Evolutionary conservation across 768 basidiomycete species (phyloP).

Genomic region (Calvatia gigantea): DNA sequence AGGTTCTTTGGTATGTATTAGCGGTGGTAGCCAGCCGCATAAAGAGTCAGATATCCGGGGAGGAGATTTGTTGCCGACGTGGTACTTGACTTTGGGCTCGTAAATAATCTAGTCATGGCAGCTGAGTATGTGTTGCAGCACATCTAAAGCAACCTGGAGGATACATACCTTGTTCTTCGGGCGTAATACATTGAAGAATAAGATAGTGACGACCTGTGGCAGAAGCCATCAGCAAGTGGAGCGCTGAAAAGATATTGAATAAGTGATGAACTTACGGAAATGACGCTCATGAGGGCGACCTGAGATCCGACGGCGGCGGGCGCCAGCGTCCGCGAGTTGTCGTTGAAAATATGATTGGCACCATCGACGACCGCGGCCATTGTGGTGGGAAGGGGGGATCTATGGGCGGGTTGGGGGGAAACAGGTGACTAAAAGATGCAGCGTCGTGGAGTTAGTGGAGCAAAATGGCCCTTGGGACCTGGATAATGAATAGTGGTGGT

Average conservation of each 20-base stretch:
- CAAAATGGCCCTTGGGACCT: neutral
- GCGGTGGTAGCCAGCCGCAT: constrained; percentile 87
- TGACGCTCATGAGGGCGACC: constrained; percentile 64
- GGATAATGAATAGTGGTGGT: neutral
- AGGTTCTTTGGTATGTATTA: constrained; percentile 81
- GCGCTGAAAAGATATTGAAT: neutral
- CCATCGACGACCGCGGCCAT: constrained; percentile 35
- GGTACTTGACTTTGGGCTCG: constrained; percentile 93
- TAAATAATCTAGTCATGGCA: constrained; percentile 70
- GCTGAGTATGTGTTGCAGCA: neutral
- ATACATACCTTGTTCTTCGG: constrained; percentile 79
- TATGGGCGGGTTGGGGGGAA: neutral
- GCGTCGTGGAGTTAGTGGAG: constrained; percentile 4
- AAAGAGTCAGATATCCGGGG: constrained; percentile 80
- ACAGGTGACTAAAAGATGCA: neutral
- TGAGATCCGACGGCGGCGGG: constrained; percentile 80
- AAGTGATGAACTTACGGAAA: constrained; percentile 54
- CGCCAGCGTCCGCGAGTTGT: constrained; percentile 63
- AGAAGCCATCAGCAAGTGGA: constrained; percentile 1
- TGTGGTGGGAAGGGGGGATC: constrained; percentile 10
- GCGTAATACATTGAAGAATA: constrained; percentile 79
- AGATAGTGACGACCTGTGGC: constrained; percentile 55
- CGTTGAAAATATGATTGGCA: constrained; percentile 36
- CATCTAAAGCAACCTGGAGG: neutral
- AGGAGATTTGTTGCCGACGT: constrained; percentile 70